Evolutionary conservation across 2,329 filamentous ascomycete genomes (phyloP).

Genomic region (Malbranchea zuffiana): DNA sequence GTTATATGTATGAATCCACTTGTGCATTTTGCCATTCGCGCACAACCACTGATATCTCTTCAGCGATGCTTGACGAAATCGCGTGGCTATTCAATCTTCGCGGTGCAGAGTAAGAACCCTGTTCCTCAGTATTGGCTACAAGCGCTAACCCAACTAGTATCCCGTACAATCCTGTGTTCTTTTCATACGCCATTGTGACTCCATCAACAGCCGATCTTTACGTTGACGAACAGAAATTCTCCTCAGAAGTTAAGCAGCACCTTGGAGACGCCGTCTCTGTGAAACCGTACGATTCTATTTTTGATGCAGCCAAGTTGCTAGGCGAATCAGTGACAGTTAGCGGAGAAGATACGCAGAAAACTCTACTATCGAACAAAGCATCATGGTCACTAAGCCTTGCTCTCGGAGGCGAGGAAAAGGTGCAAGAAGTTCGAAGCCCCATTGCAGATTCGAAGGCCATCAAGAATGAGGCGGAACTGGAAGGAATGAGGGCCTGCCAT

Average conservation of each 20-base stretch:
- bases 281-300: constrained; percentile 72
- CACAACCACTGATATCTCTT: background rate
- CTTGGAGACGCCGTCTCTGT: constrained; percentile 60
- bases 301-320: constrained; percentile 61
- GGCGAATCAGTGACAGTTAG: constrained; percentile 36
- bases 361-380: constrained; percentile 74
- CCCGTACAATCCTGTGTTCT: constrained; percentile 96
- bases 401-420: constrained; percentile 71
- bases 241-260: constrained; percentile 55
- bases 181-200: constrained; percentile 87
- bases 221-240: constrained; percentile 68
- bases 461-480: constrained; percentile 81
- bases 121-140: too few relatives aligned
- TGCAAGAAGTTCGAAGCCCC: constrained; percentile 79
- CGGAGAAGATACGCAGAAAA: constrained; percentile 47
- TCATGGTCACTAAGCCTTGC: constrained; percentile 88
- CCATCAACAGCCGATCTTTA: constrained; percentile 67
- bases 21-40: background rate
- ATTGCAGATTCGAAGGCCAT: constrained; percentile 85
- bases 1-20: constrained; percentile 52
- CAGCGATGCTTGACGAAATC: constrained; percentile 82
- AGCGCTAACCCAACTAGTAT: constrained; percentile 45
- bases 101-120: constrained; percentile 59
- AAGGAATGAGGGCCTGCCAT: constrained; percentile 90
- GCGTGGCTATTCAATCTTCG: constrained; percentile 98